phyloP scores from a whole-genome alignment of 257 asterid species.

The Osmanthus fragrans region DNA sequence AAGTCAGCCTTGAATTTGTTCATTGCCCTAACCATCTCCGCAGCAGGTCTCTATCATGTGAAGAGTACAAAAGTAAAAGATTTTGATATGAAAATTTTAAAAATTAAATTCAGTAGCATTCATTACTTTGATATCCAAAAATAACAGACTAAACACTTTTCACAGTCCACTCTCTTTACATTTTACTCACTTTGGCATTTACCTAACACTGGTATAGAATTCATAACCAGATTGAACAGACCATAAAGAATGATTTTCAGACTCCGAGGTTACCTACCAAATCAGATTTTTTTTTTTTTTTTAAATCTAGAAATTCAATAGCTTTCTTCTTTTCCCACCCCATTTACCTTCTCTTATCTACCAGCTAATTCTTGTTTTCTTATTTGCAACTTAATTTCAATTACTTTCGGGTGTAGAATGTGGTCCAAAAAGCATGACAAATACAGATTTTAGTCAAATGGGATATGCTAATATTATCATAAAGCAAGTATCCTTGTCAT shows the following conservation, averaged over 20 bases:
- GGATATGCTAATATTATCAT: not conserved
- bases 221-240: not conserved
- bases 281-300: not conserved
- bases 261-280: not conserved
- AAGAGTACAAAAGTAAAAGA: constrained; percentile 20
- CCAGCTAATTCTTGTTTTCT: not conserved
- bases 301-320: not conserved
- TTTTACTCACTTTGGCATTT: constrained; percentile 5
- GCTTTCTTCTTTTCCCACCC: constrained; percentile 6
- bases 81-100: not conserved
- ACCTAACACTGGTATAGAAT: not conserved
- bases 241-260: not conserved
- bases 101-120: not conserved
- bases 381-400: not conserved
- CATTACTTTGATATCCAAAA: constrained; percentile 10
- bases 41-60: constrained; percentile 73
- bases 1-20: constrained; percentile 94
- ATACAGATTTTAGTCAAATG: not conserved
- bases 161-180: constrained; percentile 7
- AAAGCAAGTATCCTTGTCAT: not conserved
- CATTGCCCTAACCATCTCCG: constrained; percentile 86
- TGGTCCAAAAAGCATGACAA: not conserved
- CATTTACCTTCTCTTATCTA: not conserved
- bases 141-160: constrained; percentile 1
- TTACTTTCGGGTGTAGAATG: not conserved